Evolutionary conservation across 164 flowering plant genomes (phyloP).

Genomic region (Piper betle): DNA sequence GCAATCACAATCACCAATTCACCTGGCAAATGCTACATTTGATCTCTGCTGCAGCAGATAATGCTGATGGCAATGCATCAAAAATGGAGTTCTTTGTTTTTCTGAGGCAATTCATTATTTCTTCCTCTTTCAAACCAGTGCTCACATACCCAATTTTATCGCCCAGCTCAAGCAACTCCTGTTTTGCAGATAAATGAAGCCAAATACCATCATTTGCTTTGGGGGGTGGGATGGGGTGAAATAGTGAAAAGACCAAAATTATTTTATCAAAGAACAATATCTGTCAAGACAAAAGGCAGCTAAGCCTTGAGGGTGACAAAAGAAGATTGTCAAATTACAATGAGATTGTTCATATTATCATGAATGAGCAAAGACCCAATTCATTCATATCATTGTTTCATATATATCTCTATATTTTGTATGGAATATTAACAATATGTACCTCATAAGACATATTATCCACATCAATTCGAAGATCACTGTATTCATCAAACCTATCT

Average conservation of each 20-base stretch:
- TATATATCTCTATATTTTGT: too few relatives aligned
- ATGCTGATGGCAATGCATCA: constrained; percentile 21
- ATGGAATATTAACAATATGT: background rate
- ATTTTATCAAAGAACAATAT: too few relatives aligned
- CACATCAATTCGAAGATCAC: constrained; percentile 70
- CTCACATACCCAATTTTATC: constrained; percentile 59
- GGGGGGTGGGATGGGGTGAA: background rate
- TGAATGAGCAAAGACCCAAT: too few relatives aligned
- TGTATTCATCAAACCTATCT: constrained; percentile 39
- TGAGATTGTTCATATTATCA: too few relatives aligned
- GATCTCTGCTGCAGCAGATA: constrained; percentile 19
- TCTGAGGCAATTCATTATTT: constrained; percentile 35
- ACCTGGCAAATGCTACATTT: constrained; percentile 76
- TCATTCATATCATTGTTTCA: too few relatives aligned
- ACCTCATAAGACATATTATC: constrained; percentile 72
- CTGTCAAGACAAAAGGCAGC: too few relatives aligned
- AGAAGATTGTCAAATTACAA: too few relatives aligned
- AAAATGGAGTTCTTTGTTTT: constrained; percentile 29
- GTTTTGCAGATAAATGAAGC: constrained; percentile 2
- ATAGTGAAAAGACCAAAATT: too few relatives aligned
- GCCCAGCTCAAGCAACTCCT: constrained; percentile 66
- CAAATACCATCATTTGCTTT: background rate
- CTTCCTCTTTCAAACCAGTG: constrained; percentile 60
- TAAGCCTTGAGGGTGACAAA: too few relatives aligned
- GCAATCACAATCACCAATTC: background rate